A percentile compares a stretch with the other conserved stretches of the same genome.
Conservation (phyloP, 306 rosid genomes). For the Crotalaria pallida region DNA sequence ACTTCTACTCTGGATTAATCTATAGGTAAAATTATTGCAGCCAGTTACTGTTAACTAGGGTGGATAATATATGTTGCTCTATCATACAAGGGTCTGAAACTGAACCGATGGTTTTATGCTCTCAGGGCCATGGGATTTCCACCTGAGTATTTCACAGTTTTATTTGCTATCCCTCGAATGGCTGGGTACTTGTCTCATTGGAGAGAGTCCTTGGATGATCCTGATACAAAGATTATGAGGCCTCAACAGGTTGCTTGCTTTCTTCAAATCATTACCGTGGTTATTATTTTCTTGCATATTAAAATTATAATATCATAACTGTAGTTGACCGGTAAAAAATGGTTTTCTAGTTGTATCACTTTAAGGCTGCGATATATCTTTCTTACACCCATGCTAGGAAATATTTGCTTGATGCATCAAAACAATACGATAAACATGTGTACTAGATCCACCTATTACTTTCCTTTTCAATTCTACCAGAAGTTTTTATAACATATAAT, state of each 20-base stretch:
- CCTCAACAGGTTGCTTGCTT: constrained; percentile 73
- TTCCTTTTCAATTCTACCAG: background rate
- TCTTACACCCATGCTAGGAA: background rate
- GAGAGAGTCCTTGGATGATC: constrained; percentile 90
- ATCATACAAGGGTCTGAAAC: constrained; percentile 4
- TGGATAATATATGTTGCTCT: background rate
- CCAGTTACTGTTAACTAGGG: background rate
- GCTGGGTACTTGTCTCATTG: constrained; percentile 95
- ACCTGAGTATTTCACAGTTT: constrained; percentile 77
- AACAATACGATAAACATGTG: background rate
- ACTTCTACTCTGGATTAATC: constrained; percentile 87
- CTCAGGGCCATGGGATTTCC: constrained; percentile 96
- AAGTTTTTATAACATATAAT: background rate
- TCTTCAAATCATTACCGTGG: background rate
- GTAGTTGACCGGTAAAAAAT: background rate
- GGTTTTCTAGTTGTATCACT: background rate
- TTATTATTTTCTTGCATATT: constrained; percentile 4
- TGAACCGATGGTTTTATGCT: constrained; percentile 16
- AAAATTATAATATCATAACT: background rate
- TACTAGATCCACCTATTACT: background rate
- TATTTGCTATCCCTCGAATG: constrained; percentile 93
- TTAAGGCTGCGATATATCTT: background rate
- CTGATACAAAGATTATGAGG: constrained; percentile 89
- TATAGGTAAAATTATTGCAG: constrained; percentile 48
- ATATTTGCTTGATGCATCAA: background rate